Base-by-base conservation (phyloP, 176 grass and related monocot genomes). In the Metroxylon sagu region DNA sequence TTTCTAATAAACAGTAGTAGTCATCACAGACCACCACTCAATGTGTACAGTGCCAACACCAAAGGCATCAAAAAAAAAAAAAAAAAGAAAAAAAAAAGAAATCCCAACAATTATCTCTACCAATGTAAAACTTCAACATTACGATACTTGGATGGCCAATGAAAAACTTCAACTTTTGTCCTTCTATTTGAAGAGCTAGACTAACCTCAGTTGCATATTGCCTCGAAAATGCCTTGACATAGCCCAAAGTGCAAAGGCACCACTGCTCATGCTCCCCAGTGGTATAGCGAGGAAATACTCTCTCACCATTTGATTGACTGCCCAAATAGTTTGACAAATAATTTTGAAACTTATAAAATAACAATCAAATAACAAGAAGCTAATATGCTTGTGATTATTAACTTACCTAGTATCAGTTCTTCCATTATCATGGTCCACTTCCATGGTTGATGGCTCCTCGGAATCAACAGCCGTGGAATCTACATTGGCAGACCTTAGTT, bases 161-260 rank as follows among this genome's bases (percentile, higher is more conserved):
- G n/a, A 59, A 29, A 4, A 29, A 18, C 19, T 52, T 70, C 8
- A 2, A 23, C 21, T 14, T 43, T 10, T 43, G 43, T 7, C 17
- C 25, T 2, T 17, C 50, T 23, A 23, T 64, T 58, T 18, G 68
- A 16, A 14, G 50, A 27, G 21, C 35, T 43, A 43, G 35, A 60
- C 68, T 61, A 77, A 97, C 92, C 84, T 97, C 92, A 28, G 81
- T 88, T 28, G 92, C 92, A 71, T 97, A 97, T 66, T 97, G 87
- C 29, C 92, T 76, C 21, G 92, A 97, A 77, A 97, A 85, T 71
- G 92, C 83, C 81, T 97, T 97, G 58, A 91, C 81, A 78, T 97
- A 76, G 50, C 92, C 92, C 66, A 97, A 71, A 19, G 87, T 91
- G 68, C 80, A 82, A 30, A 97, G 84, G 63, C 92, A 91, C 92